Evolutionary conservation across 1,284 basidiomycete species (phyloP), one percentile per base, ranked within the genome.

Genomic region (Omphalotus olearius): DNA sequence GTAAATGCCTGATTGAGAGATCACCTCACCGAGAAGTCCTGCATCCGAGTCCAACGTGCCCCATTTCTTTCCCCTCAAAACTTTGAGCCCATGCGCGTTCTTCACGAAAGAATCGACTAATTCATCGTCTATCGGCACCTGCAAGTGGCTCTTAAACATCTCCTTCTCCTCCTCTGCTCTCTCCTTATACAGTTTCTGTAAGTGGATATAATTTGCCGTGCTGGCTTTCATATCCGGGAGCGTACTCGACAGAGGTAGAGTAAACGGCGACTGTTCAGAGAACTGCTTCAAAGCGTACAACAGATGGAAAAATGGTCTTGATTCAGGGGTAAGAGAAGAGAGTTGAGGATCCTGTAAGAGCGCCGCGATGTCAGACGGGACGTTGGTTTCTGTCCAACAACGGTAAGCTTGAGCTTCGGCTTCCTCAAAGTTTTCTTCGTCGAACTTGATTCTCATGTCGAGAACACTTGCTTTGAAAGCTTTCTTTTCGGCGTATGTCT

Each of bases 351-450:
- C 85, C 5, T 78, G 58, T 62, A 96, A 87, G 4, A 95, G 74
- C 0, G 72, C 61, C 13, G 72, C 60, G 35, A 91, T 77, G 20
- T 91, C 88, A 3, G 72, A 71, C 0, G 92, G 90, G 2, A 94
- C 82, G 46, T 74, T 66, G 10, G 85, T 86, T 40, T 78, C 73
- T 0, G 79, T 77, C 79, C 83, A 91, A 49, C 80, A 82, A 36
- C 89, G 79, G 66, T 88, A 89, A 0, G 88, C 86, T 66, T 94
- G 85, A 1, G 83, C 76, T 58, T 88, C 79, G 0, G 93, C 94
- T 67, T 97, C 94, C 59, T 98, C 95, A 65, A 94, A 93, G 70
- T 98, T 98, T 71, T 99, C 96, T 62, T 96, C 91, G 66, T 99
- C 96, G 0, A 71, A 62, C 60, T 93, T 91, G 54, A 76, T 66